Percentiles rank a stretch among this genome's conserved stretches.
Evolutionary conservation across 1,284 basidiomycete genomes (phyloP).

Genomic region (Tetrapyrgos nigripes): DNA sequence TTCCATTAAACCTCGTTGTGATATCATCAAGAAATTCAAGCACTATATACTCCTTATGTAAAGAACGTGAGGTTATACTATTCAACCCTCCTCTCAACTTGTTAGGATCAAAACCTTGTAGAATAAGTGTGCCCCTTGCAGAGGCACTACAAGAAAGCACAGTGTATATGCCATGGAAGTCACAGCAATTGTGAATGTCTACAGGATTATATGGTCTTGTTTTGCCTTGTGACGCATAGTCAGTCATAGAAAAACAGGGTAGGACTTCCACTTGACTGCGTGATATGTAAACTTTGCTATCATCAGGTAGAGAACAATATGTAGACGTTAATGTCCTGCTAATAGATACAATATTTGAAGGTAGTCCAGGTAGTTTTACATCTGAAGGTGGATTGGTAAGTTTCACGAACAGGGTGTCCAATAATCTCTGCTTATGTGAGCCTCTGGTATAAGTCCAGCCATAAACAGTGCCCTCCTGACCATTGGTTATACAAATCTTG

Average conservation of each 20-base stretch:
- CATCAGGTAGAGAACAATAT: constrained; percentile 32
- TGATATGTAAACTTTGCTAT: constrained; percentile 25
- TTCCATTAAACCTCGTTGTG: constrained; percentile 28
- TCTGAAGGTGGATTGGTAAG: constrained; percentile 33
- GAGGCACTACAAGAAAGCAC: constrained; percentile 38
- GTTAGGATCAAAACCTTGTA: constrained; percentile 31
- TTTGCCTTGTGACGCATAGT: constrained; percentile 47
- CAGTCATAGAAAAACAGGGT: constrained; percentile 50
- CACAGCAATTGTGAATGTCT: constrained; percentile 34
- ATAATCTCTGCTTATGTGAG: constrained; percentile 7
- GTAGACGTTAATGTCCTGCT: constrained; percentile 17
- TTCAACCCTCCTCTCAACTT: constrained; percentile 29
- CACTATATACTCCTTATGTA: constrained; percentile 38
- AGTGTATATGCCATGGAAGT: too few species aligned
- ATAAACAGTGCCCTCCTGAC: constrained; percentile 42
- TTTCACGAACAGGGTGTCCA: constrained; percentile 29
- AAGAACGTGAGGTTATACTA: constrained; percentile 31
- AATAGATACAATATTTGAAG: constrained; percentile 46
- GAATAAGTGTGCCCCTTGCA: constrained; percentile 38
- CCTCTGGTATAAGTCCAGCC: constrained; percentile 33
- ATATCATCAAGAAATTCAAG: constrained; percentile 41
- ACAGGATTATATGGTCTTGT: constrained; percentile 38
- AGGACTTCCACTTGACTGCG: constrained; percentile 40
- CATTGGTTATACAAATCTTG: constrained; percentile 46
- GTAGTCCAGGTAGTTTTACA: constrained; percentile 38